These are phyloP conservation scores for Blastobotrys elegans DNA, from an alignment of 1,139 yeast genomes.

Conservation along the genomic window DNA sequence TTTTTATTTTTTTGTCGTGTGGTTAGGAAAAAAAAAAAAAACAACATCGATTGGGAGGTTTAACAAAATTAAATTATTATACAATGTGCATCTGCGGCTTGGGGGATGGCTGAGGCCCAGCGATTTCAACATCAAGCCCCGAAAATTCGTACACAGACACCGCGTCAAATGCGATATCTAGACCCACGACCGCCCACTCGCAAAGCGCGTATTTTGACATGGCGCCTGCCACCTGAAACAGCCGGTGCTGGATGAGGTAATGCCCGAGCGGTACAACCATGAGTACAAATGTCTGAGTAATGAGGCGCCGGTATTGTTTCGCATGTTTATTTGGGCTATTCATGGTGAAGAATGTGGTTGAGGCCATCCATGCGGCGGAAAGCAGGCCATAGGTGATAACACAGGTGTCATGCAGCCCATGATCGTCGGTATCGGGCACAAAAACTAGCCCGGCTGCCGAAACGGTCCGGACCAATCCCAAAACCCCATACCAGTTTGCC, in stretches of 20 bases:
- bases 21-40: no score
- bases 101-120: neutral
- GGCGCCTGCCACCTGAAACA: conserved; percentile 69
- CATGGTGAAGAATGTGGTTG: conserved; percentile 4
- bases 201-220: conserved; percentile 85
- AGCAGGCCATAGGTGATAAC: conserved; percentile 85
- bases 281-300: conserved; percentile 44
- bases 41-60: no score
- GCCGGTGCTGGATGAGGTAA: conserved; percentile 75
- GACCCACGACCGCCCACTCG: conserved; percentile 76
- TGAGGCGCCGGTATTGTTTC: neutral
- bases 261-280: conserved; percentile 66
- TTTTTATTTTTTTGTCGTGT: neutral
- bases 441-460: conserved; percentile 98
- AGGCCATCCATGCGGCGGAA: conserved; percentile 85
- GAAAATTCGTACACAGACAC: conserved; percentile 69
- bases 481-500: conserved; percentile 22
- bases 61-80: no score
- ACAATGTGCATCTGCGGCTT: neutral
- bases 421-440: conserved; percentile 93
- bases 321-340: neutral
- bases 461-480: conserved; percentile 66
- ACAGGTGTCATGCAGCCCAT: conserved; percentile 90
- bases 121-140: conserved; percentile 46
- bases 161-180: conserved; percentile 72